A percentile compares a stretch with the other conserved stretches of the same genome.
phyloP scores from a whole-genome alignment of 768 basidiomycete species.

The Boletus patriciae region DNA sequence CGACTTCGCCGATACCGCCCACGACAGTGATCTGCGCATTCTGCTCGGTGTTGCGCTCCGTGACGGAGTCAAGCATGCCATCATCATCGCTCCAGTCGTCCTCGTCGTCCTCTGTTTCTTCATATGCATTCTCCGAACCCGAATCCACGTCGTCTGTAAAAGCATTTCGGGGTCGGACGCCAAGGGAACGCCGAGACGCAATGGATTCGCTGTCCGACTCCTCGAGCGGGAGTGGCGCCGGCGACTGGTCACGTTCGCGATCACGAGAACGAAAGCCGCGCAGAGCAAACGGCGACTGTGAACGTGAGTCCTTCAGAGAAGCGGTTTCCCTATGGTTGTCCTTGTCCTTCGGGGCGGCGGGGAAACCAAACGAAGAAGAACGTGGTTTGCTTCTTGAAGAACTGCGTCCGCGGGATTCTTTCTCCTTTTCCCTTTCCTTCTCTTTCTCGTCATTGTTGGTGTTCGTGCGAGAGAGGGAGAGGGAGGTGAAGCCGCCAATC shows the following conservation, averaged over 20 bases:
- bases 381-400: conserved; percentile 44
- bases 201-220: conserved; percentile 51
- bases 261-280: conserved; percentile 62
- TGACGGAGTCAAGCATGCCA: conserved; percentile 68
- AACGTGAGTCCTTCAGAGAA: conserved; percentile 56
- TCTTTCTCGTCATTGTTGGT: conserved; percentile 41
- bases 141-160: conserved; percentile 60
- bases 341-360: conserved; percentile 34
- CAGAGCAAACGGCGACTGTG: conserved; percentile 78
- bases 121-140: conserved; percentile 58
- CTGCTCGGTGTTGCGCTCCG: conserved; percentile 84
- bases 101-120: conserved; percentile 54
- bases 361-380: conserved; percentile 49
- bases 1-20: conserved; percentile 22
- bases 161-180: conserved; percentile 57
- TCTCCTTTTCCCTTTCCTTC: too few species aligned
- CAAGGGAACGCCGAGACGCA: conserved; percentile 36
- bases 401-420: conserved; percentile 53
- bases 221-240: conserved; percentile 56
- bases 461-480: conserved; percentile 58
- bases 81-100: conserved; percentile 63
- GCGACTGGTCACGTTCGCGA: conserved; percentile 55
- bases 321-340: conserved; percentile 35
- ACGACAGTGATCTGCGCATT: conserved; percentile 58
- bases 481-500: conserved; percentile 68